Conservation (phyloP, 768 basidiomycete genomes). For the Leucosporidium creatinivorum region DNA sequence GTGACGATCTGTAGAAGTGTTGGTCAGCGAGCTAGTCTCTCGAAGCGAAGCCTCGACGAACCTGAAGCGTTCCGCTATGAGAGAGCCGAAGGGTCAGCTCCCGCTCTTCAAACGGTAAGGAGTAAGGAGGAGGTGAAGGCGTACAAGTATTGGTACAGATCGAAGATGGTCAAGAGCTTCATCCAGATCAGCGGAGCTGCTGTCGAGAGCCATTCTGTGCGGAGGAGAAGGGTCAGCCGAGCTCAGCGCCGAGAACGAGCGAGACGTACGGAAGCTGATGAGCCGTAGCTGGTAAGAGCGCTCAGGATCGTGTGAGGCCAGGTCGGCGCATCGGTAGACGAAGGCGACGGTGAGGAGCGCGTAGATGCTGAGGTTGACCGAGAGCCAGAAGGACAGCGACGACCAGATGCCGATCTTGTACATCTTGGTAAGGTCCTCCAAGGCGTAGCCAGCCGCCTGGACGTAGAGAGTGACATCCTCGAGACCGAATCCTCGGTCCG, state of each 20-base stretch:
- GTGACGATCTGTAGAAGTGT: constrained; percentile 42
- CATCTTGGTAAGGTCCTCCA: constrained; percentile 35
- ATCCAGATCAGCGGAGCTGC: constrained; percentile 38
- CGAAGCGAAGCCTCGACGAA: constrained; percentile 6
- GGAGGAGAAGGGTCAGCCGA: neutral
- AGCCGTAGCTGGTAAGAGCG: constrained; percentile 14
- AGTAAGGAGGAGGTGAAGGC: neutral
- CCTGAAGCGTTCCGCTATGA: neutral
- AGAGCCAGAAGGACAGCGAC: constrained; percentile 31
- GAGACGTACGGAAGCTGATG: constrained; percentile 29
- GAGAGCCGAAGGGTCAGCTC: too few species aligned
- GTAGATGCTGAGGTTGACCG: constrained; percentile 35
- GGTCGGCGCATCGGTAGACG: constrained; percentile 34
- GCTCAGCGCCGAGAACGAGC: neutral
- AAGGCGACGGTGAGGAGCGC: constrained; percentile 23
- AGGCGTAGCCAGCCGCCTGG: constrained; percentile 33
- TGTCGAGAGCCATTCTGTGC: constrained; percentile 26
- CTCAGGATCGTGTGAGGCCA: constrained; percentile 13
- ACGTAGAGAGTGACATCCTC: constrained; percentile 34
- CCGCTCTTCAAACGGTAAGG: too few species aligned
- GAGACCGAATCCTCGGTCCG: constrained; percentile 34
- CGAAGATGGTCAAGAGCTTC: constrained; percentile 36
- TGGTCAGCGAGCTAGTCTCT: neutral
- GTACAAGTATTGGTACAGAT: constrained; percentile 24
- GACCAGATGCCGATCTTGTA: constrained; percentile 25